Evolutionary conservation across 2,329 filamentous ascomycete genomes (phyloP).

Genomic region (Penicillium rolfsii): DNA sequence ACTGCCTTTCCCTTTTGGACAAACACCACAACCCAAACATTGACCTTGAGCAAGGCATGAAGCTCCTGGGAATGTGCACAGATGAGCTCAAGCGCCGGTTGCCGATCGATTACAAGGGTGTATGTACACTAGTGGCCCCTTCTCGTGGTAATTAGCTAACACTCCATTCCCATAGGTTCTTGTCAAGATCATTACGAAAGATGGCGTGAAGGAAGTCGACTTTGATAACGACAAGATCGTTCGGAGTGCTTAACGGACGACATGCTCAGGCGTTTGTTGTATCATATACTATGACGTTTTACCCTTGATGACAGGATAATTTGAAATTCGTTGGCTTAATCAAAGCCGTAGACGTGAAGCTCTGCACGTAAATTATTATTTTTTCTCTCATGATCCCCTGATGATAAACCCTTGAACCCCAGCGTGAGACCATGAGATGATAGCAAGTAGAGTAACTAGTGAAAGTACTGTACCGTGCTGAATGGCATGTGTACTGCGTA

Average conservation of each 20-base stretch:
- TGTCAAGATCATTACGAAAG: slow-evolving; percentile 94
- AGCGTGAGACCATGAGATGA: not conserved
- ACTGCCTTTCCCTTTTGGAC: slow-evolving; percentile 95
- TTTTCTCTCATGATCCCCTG: not conserved
- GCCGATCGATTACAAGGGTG: slow-evolving; percentile 98
- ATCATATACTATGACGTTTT: slow-evolving; percentile 36
- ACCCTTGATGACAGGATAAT: slow-evolving; percentile 37
- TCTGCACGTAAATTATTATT: not conserved
- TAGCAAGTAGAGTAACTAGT: not conserved
- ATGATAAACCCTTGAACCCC: not conserved
- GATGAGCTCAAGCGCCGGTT: slow-evolving; percentile 96
- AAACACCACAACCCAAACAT: slow-evolving; percentile 99
- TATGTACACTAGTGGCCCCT: slow-evolving; percentile 50
- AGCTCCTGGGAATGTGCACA: slow-evolving; percentile 91
- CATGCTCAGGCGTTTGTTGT: slow-evolving; percentile 34
- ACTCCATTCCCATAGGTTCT: slow-evolving; percentile 40
- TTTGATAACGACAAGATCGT: slow-evolving; percentile 76
- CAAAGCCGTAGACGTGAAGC: not conserved
- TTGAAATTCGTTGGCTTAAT: slow-evolving; percentile 26
- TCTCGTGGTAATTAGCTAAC: slow-evolving; percentile 13
- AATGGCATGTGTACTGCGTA: not conserved
- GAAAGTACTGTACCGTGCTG: not conserved
- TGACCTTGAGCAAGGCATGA: slow-evolving; percentile 82
- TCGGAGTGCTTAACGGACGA: slow-evolving; percentile 48
- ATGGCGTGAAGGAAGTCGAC: slow-evolving; percentile 82